A percentile compares a stretch with the other conserved stretches of the same genome.
phyloP scores from a whole-genome alignment of 2,329 filamentous ascomycete genomes.

The Claviceps fusiformis region DNA sequence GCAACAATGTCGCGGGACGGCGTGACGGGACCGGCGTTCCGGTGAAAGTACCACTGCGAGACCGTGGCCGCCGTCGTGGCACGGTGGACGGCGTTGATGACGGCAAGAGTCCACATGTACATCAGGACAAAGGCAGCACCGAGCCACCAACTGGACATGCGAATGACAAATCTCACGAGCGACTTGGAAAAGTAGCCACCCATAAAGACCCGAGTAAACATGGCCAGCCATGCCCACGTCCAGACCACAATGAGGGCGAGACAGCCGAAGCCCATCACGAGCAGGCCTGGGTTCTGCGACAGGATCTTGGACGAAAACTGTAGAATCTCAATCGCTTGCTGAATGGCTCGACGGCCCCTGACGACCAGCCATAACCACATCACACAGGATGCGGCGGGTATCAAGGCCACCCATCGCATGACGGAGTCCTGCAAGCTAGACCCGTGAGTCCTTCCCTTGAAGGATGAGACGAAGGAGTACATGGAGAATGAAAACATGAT shows the following conservation, averaged over 20 bases:
- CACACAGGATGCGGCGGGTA: conserved; percentile 60
- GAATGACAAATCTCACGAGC: conserved; percentile 60
- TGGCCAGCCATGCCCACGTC: conserved; percentile 92
- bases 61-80: conserved; percentile 89
- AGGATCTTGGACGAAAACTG: conserved; percentile 87
- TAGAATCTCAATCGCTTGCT: conserved; percentile 73
- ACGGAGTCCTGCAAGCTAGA: conserved; percentile 67
- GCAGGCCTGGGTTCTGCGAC: conserved; percentile 67
- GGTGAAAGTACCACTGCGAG: conserved; percentile 98
- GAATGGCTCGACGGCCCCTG: conserved; percentile 66
- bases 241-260: conserved; percentile 66
- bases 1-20: conserved; percentile 69
- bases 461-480: conserved; percentile 84
- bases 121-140: conserved; percentile 85
- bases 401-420: conserved; percentile 75
- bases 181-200: conserved; percentile 66
- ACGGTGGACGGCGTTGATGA: conserved; percentile 79
- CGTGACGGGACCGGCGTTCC: conserved; percentile 64
- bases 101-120: conserved; percentile 87
- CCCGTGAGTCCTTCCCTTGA: conserved; percentile 64
- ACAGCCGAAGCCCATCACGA: conserved; percentile 70
- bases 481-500: conserved; percentile 81
- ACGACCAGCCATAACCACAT: conserved; percentile 77
- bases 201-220: conserved; percentile 93
- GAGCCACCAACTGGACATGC: conserved; percentile 85